Evolutionary conservation across 495 filamentous ascomycete genomes (phyloP).

Genomic region (Podospora didyma): DNA sequence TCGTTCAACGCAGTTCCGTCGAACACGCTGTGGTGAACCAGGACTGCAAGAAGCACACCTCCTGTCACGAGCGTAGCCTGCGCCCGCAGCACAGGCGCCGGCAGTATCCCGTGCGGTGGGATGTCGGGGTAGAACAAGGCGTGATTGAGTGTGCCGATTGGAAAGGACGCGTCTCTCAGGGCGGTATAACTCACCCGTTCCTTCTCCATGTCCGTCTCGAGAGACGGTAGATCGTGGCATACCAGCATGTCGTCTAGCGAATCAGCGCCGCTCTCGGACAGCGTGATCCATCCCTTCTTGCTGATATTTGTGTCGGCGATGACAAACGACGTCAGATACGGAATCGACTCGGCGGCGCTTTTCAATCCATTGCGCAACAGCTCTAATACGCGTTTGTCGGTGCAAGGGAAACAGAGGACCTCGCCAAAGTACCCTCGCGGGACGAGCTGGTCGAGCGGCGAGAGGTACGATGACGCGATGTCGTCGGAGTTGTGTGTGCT

Average conservation of each 20-base stretch:
- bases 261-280: neutral
- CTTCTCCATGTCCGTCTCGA: neutral
- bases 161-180: neutral
- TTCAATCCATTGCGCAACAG: neutral
- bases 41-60: neutral
- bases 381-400: neutral
- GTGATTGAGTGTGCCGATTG: neutral
- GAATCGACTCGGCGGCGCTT: neutral
- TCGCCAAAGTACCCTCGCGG: neutral
- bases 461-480: neutral
- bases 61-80: neutral
- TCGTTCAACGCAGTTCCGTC: neutral
- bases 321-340: neutral
- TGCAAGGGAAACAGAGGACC: neutral
- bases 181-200: neutral
- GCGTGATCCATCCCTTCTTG: neutral
- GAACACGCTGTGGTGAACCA: neutral
- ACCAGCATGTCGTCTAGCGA: neutral
- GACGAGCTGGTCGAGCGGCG: neutral
- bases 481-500: too few species aligned
- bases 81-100: neutral
- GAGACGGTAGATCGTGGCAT: neutral
- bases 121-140: neutral
- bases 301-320: neutral
- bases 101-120: neutral